Evolutionary conservation across 441 rosid species (phyloP).

Genomic region (Dalechampia spathulata): DNA sequence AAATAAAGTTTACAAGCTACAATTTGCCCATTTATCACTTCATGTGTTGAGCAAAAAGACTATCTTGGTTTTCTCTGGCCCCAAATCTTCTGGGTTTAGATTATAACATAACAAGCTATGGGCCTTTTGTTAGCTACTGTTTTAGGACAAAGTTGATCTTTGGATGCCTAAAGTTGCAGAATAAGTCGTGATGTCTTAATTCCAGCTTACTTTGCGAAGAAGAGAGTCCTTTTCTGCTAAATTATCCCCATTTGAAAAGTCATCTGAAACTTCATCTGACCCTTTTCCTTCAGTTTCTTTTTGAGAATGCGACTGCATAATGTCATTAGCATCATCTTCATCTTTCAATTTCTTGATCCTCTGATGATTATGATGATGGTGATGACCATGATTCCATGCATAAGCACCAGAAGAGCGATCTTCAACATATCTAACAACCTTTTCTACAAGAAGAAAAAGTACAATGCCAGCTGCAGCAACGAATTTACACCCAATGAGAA

Average conservation of each 20-base stretch:
- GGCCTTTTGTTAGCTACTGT: neutral
- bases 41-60: too few species aligned
- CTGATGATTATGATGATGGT: constrained; percentile 60
- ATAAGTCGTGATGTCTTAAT: constrained; percentile 1
- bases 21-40: too few species aligned
- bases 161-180: neutral
- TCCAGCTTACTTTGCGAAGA: constrained; percentile 57
- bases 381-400: constrained; percentile 62
- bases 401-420: constrained; percentile 49
- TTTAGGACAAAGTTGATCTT: neutral
- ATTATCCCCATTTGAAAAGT: constrained; percentile 29
- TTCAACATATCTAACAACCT: constrained; percentile 85
- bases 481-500: constrained; percentile 24
- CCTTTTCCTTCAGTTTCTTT: constrained; percentile 26
- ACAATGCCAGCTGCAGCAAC: constrained; percentile 83
- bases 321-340: constrained; percentile 30
- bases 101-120: neutral
- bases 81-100: too few species aligned
- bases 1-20: too few species aligned
- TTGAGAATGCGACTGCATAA: constrained; percentile 23
- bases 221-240: constrained; percentile 30
- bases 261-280: constrained; percentile 28
- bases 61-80: too few species aligned
- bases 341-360: constrained; percentile 50
- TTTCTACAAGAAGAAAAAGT: constrained; percentile 89